phyloP scores from a whole-genome alignment of 768 basidiomycete species.

The Amylocystis lapponica region DNA sequence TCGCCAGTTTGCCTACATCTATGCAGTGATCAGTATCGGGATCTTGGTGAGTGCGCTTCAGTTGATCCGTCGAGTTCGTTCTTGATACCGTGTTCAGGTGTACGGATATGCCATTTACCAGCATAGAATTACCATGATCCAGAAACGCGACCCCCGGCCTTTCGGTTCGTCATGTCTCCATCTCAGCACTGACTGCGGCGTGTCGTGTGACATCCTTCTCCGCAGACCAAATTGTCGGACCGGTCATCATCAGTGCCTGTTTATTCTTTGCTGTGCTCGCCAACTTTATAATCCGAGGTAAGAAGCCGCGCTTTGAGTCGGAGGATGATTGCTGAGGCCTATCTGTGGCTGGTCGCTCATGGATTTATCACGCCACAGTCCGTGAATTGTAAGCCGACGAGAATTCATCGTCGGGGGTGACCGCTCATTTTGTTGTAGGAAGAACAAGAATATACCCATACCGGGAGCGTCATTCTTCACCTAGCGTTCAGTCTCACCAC shows the following conservation, averaged over 20 bases:
- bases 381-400: slow-evolving; percentile 59
- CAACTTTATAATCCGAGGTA: slow-evolving; percentile 86
- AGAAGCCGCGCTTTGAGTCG: too few species aligned
- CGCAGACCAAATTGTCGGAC: slow-evolving; percentile 79
- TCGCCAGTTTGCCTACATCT: slow-evolving; percentile 73
- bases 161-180: slow-evolving; percentile 55
- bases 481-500: too few species aligned
- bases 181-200: background rate
- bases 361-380: slow-evolving; percentile 30
- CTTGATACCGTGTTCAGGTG: slow-evolving; percentile 37
- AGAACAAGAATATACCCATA: slow-evolving; percentile 30
- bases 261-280: slow-evolving; percentile 85
- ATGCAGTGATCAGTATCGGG: slow-evolving; percentile 72
- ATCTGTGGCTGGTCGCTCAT: background rate
- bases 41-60: slow-evolving; percentile 44
- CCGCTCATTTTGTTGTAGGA: slow-evolving; percentile 13
- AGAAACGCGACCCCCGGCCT: slow-evolving; percentile 78
- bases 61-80: background rate
- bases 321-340: background rate
- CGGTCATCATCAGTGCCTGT: slow-evolving; percentile 71
- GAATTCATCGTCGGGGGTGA: background rate
- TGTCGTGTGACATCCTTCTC: background rate
- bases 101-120: slow-evolving; percentile 89
- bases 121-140: slow-evolving; percentile 85
- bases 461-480: slow-evolving; percentile 20